These are phyloP conservation scores for Scleroderma bovista DNA, from an alignment of 768 basidiomycete genomes.

Conservation along the genomic window DNA sequence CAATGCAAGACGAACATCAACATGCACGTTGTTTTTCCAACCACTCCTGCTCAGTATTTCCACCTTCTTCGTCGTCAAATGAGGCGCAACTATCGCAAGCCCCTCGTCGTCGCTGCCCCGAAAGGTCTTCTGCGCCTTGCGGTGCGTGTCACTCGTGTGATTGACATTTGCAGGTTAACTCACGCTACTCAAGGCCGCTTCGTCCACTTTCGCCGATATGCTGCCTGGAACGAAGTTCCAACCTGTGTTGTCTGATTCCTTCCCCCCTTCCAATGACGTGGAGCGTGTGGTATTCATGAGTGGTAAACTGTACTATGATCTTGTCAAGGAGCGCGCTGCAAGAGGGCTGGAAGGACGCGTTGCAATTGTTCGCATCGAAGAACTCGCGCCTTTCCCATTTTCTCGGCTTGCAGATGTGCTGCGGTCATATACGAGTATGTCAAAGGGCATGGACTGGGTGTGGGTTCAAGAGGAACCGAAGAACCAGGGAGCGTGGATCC, in stretches of 20 bases:
- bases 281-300: conserved; percentile 68
- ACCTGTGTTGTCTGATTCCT: conserved; percentile 55
- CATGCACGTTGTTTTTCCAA: conserved; percentile 81
- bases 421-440: conserved; percentile 35
- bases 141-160: conserved; percentile 36
- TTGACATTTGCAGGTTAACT: neutral
- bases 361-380: conserved; percentile 76
- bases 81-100: conserved; percentile 79
- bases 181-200: conserved; percentile 51
- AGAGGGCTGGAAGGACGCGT: conserved; percentile 43
- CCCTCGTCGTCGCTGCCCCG: conserved; percentile 77
- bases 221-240: conserved; percentile 55
- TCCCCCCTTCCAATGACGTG: conserved; percentile 31
- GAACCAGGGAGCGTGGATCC: conserved; percentile 79
- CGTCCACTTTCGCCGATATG: conserved; percentile 62
- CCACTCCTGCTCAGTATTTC: conserved; percentile 90
- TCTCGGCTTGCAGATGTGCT: conserved; percentile 42
- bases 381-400: conserved; percentile 87
- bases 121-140: conserved; percentile 77
- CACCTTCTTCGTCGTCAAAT: conserved; percentile 87
- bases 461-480: conserved; percentile 88
- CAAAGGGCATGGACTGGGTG: conserved; percentile 30
- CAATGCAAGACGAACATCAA: conserved; percentile 51
- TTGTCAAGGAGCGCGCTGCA: conserved; percentile 61
- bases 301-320: conserved; percentile 88